Conservation (phyloP, 192 early-diverging fungal species). For the Blastocladiella britannica region DNA sequence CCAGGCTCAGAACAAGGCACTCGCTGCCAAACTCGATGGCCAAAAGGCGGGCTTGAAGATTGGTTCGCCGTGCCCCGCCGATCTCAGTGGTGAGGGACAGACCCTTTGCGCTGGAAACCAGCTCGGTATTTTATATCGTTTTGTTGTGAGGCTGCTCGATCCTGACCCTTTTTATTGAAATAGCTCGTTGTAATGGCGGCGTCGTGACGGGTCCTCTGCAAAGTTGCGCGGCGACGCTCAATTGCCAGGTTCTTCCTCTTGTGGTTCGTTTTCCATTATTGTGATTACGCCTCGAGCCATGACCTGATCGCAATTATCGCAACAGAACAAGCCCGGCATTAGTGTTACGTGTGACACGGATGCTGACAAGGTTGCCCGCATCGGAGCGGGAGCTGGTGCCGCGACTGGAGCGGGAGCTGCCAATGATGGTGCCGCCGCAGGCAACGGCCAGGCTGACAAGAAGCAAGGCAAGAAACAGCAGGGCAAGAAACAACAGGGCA, state of each 20-base stretch:
- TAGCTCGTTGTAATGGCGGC: neutral
- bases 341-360: constrained; percentile 9
- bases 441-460: no score
- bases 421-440: no score
- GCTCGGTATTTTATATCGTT: neutral
- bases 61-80: neutral
- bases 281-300: no score
- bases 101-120: neutral
- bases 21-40: neutral
- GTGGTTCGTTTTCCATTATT: no score
- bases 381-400: no score
- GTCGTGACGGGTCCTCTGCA: neutral
- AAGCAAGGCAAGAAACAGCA: no score
- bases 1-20: neutral
- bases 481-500: no score
- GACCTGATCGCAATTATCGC: no score
- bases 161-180: neutral
- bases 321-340: constrained; percentile 12
- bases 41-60: neutral
- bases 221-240: constrained; percentile 4
- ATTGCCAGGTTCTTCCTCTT: constrained; percentile 13
- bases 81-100: neutral
- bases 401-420: no score
- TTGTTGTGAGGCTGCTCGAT: neutral
- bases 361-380: no score